Conservation (phyloP, 768 basidiomycete genomes). For the Leccinellum albellum region DNA sequence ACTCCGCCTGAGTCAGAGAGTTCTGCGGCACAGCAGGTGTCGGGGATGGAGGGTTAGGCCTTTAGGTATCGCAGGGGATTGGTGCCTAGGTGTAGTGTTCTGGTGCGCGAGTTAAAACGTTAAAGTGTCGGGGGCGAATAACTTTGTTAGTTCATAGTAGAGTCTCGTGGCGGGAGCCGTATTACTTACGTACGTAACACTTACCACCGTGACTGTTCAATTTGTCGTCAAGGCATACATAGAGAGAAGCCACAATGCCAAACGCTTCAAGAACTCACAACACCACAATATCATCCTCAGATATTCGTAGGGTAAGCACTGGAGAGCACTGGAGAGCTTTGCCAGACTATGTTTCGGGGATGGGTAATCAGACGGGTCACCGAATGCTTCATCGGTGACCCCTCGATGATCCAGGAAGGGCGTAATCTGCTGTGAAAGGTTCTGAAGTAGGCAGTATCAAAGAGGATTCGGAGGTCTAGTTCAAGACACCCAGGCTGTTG, state of each 20-base stretch:
- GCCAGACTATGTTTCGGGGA: conserved; percentile 1
- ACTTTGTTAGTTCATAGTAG: too few species aligned
- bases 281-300: conserved; percentile 14
- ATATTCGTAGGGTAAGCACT: conserved; percentile 4
- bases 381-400: neutral
- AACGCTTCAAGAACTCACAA: conserved; percentile 10
- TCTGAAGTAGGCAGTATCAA: neutral
- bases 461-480: neutral
- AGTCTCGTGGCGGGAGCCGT: too few species aligned
- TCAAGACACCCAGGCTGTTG: neutral
- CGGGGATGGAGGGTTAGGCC: too few species aligned
- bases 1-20: too few species aligned
- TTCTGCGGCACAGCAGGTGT: too few species aligned
- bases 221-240: neutral
- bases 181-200: neutral
- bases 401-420: neutral
- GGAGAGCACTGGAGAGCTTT: too few species aligned
- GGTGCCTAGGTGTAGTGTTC: too few species aligned
- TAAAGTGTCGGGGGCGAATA: too few species aligned
- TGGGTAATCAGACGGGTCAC: neutral
- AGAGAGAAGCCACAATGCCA: neutral
- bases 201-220: conserved; percentile 15
- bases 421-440: neutral
- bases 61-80: too few species aligned
- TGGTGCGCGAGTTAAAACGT: too few species aligned